Evolutionary conservation across 2,329 filamentous ascomycete species (phyloP).

Genomic region (Fusarium redolens): DNA sequence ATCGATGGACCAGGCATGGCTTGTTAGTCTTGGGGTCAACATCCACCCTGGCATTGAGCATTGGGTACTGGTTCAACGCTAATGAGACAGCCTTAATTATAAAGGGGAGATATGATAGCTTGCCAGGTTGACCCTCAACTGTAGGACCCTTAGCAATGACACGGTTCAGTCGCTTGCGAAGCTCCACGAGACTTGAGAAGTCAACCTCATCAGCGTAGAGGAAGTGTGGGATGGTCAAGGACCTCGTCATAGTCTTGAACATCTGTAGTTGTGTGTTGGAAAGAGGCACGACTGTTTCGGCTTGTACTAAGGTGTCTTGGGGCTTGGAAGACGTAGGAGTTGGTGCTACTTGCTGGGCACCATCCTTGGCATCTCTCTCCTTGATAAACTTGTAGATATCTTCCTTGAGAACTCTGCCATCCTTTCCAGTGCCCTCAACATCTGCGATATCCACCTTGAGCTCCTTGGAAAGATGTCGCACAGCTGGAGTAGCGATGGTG

Average conservation of each 20-base stretch:
- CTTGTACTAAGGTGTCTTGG: slow-evolving; percentile 59
- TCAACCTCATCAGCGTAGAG: slow-evolving; percentile 92
- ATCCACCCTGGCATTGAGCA: slow-evolving; percentile 89
- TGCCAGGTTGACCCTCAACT: slow-evolving; percentile 64
- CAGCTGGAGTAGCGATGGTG: slow-evolving; percentile 88
- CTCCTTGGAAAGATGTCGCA: slow-evolving; percentile 87
- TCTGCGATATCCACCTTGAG: slow-evolving; percentile 81
- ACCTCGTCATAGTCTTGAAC: slow-evolving; percentile 98
- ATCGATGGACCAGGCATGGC: slow-evolving; percentile 80
- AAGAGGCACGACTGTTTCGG: slow-evolving; percentile 76
- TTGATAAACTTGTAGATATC: slow-evolving; percentile 82
- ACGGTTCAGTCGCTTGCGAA: slow-evolving; percentile 81
- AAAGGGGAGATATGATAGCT: slow-evolving; percentile 92
- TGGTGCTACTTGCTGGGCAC: slow-evolving; percentile 34
- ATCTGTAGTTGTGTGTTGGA: slow-evolving; percentile 88
- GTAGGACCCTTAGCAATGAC: slow-evolving; percentile 57
- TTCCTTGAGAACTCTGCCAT: slow-evolving; percentile 91
- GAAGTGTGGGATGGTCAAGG: slow-evolving; percentile 92
- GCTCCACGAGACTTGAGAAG: slow-evolving; percentile 77
- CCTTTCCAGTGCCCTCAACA: slow-evolving; percentile 86
- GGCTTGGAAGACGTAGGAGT: slow-evolving; percentile 35
- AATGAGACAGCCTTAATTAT: slow-evolving; percentile 95
- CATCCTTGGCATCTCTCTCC: slow-evolving; percentile 55
- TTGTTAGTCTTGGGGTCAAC: slow-evolving; percentile 65
- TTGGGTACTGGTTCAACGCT: slow-evolving; percentile 81